Evolutionary conservation across 164 flowering plant genomes (phyloP).

Genomic region (Piper longum): DNA sequence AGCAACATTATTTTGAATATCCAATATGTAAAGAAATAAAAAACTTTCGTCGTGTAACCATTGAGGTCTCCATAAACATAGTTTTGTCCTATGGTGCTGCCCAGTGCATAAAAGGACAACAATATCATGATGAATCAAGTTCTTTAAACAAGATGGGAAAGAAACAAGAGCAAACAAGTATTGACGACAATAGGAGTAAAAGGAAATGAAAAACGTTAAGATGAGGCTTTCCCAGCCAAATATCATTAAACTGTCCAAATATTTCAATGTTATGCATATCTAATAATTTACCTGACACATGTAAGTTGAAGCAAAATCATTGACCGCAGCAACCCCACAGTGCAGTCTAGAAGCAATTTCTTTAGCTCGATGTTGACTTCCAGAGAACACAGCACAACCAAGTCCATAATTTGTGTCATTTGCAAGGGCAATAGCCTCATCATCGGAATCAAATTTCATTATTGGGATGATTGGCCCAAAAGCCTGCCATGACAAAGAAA

Average conservation of each 20-base stretch:
- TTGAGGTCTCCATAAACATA: too few relatives aligned
- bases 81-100: too few relatives aligned
- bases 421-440: slow-evolving; percentile 72
- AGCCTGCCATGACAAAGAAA: slow-evolving; percentile 32
- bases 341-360: slow-evolving; percentile 69
- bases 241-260: neutral
- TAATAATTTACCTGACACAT: slow-evolving; percentile 77
- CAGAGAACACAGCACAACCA: slow-evolving; percentile 97
- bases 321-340: slow-evolving; percentile 86
- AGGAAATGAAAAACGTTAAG: neutral
- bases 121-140: too few relatives aligned
- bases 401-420: slow-evolving; percentile 85
- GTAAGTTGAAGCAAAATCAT: slow-evolving; percentile 85
- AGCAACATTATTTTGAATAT: neutral
- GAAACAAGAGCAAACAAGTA: neutral
- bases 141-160: neutral
- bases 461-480: slow-evolving; percentile 99
- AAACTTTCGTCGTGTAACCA: too few relatives aligned
- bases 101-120: too few relatives aligned
- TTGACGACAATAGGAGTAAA: neutral
- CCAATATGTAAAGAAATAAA: neutral
- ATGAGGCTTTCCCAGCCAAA: neutral
- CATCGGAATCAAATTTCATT: slow-evolving; percentile 82
- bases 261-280: neutral
- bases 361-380: slow-evolving; percentile 64